Evolutionary conservation across 208 protist genomes (phyloP).

Genomic region (Angomonas desouzai): DNA sequence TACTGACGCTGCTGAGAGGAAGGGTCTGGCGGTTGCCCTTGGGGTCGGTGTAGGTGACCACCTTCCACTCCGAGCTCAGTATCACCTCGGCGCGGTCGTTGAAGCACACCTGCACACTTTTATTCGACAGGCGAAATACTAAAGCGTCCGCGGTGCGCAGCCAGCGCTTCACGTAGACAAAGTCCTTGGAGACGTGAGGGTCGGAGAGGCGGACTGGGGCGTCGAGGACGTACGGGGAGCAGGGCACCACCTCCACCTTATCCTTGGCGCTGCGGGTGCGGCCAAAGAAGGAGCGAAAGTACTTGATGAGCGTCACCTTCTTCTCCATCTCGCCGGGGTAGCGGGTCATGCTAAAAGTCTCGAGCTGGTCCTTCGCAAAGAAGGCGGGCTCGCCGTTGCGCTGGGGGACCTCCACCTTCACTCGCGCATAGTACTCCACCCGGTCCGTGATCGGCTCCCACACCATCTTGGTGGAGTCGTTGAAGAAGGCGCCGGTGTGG

Average conservation of each 20-base stretch:
- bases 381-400: constrained; percentile 21
- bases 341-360: constrained; percentile 64
- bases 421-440: constrained; percentile 76
- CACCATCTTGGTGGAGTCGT: constrained; percentile 96
- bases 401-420: constrained; percentile 53
- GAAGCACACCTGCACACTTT: constrained; percentile 95
- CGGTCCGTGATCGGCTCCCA: constrained; percentile 67
- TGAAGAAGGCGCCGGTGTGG: constrained; percentile 96
- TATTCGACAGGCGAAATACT: constrained; percentile 95
- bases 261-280: constrained; percentile 40
- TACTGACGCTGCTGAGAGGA: constrained; percentile 26
- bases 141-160: constrained; percentile 90
- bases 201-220: constrained; percentile 31
- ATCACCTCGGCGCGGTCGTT: constrained; percentile 93
- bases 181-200: constrained; percentile 57
- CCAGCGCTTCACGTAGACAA: constrained; percentile 96
- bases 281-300: constrained; percentile 90
- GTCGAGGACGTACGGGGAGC: constrained; percentile 37
- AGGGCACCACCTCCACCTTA: constrained; percentile 58
- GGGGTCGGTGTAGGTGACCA: constrained; percentile 84
- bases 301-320: constrained; percentile 96
- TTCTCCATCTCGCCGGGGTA: constrained; percentile 90
- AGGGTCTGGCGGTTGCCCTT: constrained; percentile 37
- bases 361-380: constrained; percentile 69
- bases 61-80: constrained; percentile 80